phyloP scores from a whole-genome alignment of 1,139 yeast species.

The Candida mesenterica region DNA sequence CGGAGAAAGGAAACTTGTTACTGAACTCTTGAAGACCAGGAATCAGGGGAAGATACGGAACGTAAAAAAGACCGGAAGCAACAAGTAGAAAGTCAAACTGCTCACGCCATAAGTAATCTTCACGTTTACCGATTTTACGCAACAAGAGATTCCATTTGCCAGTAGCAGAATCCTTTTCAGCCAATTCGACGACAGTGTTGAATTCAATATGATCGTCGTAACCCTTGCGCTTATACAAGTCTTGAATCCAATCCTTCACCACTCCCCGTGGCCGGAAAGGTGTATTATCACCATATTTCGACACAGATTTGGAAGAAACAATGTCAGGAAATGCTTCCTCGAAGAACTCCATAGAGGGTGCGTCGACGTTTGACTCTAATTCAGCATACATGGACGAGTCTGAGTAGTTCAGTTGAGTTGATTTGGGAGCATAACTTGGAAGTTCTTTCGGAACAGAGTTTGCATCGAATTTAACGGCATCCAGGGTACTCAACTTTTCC shows the following conservation, averaged over 20 bases:
- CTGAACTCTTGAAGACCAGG: conserved; percentile 44
- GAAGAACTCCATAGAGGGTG: conserved; percentile 16
- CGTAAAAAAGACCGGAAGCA: conserved; percentile 49
- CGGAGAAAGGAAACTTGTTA: conserved; percentile 17
- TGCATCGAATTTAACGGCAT: conserved; percentile 11
- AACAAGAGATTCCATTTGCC: conserved; percentile 18
- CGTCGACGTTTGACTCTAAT: conserved; percentile 17
- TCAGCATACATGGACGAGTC: conserved; percentile 19
- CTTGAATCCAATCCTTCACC: conserved; percentile 17
- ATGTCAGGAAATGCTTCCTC: conserved; percentile 15
- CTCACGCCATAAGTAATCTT: conserved; percentile 15
- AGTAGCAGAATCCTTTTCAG: conserved; percentile 11
- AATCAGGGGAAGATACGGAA: conserved; percentile 44
- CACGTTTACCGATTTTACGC: conserved; percentile 11
- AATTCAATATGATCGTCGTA: conserved; percentile 20
- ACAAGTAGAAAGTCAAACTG: conserved; percentile 44
- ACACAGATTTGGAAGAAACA: conserved; percentile 13
- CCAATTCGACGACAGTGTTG: conserved; percentile 15
- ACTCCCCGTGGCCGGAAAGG: conserved; percentile 14
- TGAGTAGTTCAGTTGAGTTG: conserved; percentile 19
- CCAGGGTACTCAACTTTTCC: conserved; percentile 11
- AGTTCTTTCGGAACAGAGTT: conserved; percentile 12
- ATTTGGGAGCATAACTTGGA: conserved; percentile 14
- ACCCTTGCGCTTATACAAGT: conserved; percentile 18
- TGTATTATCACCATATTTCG: conserved; percentile 8